Conservation (phyloP, 495 filamentous ascomycete genomes). For the Neurospora sp. region DNA sequence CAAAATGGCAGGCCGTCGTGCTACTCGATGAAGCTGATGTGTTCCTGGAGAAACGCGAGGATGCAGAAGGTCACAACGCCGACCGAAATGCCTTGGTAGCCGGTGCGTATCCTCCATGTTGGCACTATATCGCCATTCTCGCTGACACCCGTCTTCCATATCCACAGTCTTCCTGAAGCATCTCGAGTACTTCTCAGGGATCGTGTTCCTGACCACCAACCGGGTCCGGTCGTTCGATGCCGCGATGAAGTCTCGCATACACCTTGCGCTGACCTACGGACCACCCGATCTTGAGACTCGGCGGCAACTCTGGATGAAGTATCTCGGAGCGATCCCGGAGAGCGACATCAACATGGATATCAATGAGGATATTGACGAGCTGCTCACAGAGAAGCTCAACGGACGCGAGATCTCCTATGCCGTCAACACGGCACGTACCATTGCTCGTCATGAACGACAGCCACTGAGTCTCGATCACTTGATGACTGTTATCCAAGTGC, state of each 20-base stretch:
- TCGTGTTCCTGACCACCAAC: constrained; percentile 42
- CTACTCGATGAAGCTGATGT: constrained; percentile 54
- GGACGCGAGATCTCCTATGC: constrained; percentile 28
- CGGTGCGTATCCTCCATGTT: background rate
- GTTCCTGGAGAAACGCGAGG: constrained; percentile 2
- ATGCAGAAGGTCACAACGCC: background rate
- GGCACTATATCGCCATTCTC: background rate
- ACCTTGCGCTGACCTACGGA: constrained; percentile 29
- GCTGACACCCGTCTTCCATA: background rate
- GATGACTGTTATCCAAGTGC: background rate
- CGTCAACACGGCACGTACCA: constrained; percentile 27
- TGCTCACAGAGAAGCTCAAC: constrained; percentile 14
- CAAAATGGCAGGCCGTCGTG: constrained; percentile 69
- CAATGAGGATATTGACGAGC: background rate
- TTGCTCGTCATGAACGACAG: constrained; percentile 13
- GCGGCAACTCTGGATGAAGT: constrained; percentile 21
- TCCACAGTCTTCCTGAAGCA: constrained; percentile 28
- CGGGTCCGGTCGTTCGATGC: constrained; percentile 43
- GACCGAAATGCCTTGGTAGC: constrained; percentile 30
- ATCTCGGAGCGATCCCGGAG: constrained; percentile 4
- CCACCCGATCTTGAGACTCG: constrained; percentile 17
- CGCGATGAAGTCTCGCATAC: constrained; percentile 44
- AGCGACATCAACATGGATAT: background rate
- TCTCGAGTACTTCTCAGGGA: constrained; percentile 38
- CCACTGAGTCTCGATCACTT: background rate